Base-by-base conservation (phyloP, 1,284 basidiomycete genomes). In the Puccinia triticina region DNA sequence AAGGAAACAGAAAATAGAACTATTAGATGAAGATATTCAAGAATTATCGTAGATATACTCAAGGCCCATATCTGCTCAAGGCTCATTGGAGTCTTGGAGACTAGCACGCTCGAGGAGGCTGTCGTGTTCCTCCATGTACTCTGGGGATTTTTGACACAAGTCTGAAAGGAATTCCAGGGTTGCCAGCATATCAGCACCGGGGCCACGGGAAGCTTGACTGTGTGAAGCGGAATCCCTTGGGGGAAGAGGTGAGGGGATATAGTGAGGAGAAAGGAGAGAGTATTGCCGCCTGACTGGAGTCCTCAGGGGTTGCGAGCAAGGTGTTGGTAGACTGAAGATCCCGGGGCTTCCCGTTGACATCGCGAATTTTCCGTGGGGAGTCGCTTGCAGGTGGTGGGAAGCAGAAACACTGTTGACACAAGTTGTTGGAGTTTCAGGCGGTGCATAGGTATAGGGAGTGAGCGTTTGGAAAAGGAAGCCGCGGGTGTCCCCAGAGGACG, bases 91-190 rank as follows among this genome's bases (percentile, higher is more conserved):
- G 32, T 29, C 59, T 5, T 34, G 32, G 29, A 29, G 23, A 66
- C 61, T 71, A 26, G 8, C 43, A 32, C 48, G 48, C 12, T 71
- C 67, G 26, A 46, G 1, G 26, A 50, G 48, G 23, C 14, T 21
- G n/a, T 71, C 67, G 10, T 46, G 40, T 18, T 71, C 67, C 40
- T 71, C 67, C 10, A 71, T 21, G 40, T 21, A 43, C 4, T 10
- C 48, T 16, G 40, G 67, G 26, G 67, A 71, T 26, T 71, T 71
- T 12, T 46, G 67, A 23, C 67, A 71, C 1, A 71, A n/a, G 23
- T 71, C 67, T 8, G 67, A 46, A 34, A 71, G 67, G 23, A 71
- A 71, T 48, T 71, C 67, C 26, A 71, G 67, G 23, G 67, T 50
- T 21, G 67, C 67, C 26, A 71, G 23, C 67, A 71, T 71, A 14